A percentile compares a stretch with the other conserved stretches of the same genome.
These are phyloP conservation scores for Termitomyces sp. DNA, from an alignment of 768 basidiomycete species.

Conservation along the genomic window DNA sequence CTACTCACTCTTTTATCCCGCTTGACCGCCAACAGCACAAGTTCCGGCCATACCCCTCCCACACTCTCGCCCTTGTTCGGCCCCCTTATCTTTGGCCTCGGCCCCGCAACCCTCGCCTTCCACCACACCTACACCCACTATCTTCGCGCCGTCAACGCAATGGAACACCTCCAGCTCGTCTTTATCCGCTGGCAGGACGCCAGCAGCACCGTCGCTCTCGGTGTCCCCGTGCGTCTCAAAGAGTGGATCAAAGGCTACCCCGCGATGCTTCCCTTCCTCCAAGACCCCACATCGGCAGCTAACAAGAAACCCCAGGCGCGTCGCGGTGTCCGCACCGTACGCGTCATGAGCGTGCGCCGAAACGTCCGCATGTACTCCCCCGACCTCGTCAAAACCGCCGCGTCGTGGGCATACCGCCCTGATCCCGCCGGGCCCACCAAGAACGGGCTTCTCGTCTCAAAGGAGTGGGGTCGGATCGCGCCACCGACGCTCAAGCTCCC, in stretches of 20 bases:
- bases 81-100: conserved; percentile 84
- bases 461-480: conserved; percentile 77
- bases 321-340: conserved; percentile 73
- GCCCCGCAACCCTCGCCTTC: conserved; percentile 46
- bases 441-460: conserved; percentile 54
- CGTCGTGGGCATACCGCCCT: conserved; percentile 43
- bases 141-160: conserved; percentile 79
- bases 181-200: conserved; percentile 82
- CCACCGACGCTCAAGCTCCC: conserved; percentile 57
- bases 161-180: conserved; percentile 90
- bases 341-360: conserved; percentile 73
- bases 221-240: conserved; percentile 82
- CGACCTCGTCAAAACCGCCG: conserved; percentile 73
- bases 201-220: conserved; percentile 55
- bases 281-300: conserved; percentile 27
- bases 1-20: conserved; percentile 80
- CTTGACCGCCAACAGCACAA: conserved; percentile 78
- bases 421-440: conserved; percentile 22
- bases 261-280: conserved; percentile 66
- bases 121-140: conserved; percentile 59
- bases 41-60: conserved; percentile 88
- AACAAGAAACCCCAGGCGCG: conserved; percentile 59
- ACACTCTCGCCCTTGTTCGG: conserved; percentile 89
- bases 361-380: conserved; percentile 86
- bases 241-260: conserved; percentile 93